Conservation (phyloP, 1,139 yeast genomes). For the Pichia sp. region DNA sequence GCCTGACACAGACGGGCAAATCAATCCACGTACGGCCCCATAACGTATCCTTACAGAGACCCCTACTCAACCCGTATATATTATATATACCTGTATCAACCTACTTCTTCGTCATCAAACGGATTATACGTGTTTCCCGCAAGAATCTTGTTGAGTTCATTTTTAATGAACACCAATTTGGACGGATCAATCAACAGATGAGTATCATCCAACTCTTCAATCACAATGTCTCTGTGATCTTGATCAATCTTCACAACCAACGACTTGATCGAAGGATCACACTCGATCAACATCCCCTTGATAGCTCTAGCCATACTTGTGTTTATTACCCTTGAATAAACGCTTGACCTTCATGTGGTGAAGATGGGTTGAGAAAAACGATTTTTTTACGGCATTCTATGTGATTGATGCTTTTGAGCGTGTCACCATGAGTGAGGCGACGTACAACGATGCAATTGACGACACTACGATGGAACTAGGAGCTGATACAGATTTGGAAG, state of each 20-base stretch:
- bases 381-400: too few relatives aligned
- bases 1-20: too few relatives aligned
- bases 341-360: too few relatives aligned
- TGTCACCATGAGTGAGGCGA: too few relatives aligned
- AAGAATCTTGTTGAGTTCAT: slow-evolving; percentile 63
- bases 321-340: not conserved
- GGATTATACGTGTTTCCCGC: slow-evolving; percentile 84
- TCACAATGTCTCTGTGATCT: slow-evolving; percentile 61
- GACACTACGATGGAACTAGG: too few relatives aligned
- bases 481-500: too few relatives aligned
- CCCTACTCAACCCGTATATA: too few relatives aligned
- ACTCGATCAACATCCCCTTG: slow-evolving; percentile 28
- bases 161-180: slow-evolving; percentile 67
- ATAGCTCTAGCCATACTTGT: slow-evolving; percentile 30
- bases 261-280: slow-evolving; percentile 88
- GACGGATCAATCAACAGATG: slow-evolving; percentile 75
- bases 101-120: slow-evolving; percentile 47
- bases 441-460: too few relatives aligned
- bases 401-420: too few relatives aligned
- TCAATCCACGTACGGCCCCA: too few relatives aligned
- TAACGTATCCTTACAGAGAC: too few relatives aligned
- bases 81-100: not conserved
- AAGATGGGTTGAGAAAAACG: too few relatives aligned
- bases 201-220: slow-evolving; percentile 79
- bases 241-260: slow-evolving; percentile 75